These are phyloP conservation scores for Spizellomyces punctatus DNA, from an alignment of 192 early-diverging fungal genomes.

Conservation along the genomic window DNA sequence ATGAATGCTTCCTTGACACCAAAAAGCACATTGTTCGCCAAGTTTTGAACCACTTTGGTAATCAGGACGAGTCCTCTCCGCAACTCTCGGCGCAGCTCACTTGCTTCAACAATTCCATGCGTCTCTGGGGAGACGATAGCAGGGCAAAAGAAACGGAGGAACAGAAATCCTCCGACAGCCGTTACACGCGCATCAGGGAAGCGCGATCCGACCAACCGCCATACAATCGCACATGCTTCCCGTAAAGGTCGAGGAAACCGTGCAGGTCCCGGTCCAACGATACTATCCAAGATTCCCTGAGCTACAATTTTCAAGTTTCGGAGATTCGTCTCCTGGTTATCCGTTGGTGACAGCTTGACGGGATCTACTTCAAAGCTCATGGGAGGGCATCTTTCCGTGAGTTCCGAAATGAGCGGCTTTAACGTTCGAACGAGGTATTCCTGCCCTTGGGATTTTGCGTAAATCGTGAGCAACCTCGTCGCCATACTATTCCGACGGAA, in stretches of 20 bases:
- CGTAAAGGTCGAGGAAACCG: slow-evolving; percentile 74
- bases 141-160: slow-evolving; percentile 94
- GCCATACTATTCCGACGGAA: slow-evolving; percentile 94
- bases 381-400: slow-evolving; percentile 65
- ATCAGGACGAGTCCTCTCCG: slow-evolving; percentile 85
- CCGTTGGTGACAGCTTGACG: slow-evolving; percentile 66
- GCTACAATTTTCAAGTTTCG: slow-evolving; percentile 78
- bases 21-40: slow-evolving; percentile 95
- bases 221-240: slow-evolving; percentile 81
- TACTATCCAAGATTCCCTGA: slow-evolving; percentile 79
- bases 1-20: slow-evolving; percentile 93
- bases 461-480: slow-evolving; percentile 82
- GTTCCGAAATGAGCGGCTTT: slow-evolving; percentile 74
- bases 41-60: slow-evolving; percentile 95
- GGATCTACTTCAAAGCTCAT: slow-evolving; percentile 91
- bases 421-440: slow-evolving; percentile 82
- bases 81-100: slow-evolving; percentile 69
- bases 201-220: slow-evolving; percentile 70
- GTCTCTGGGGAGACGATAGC: slow-evolving; percentile 91
- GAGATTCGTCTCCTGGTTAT: slow-evolving; percentile 72
- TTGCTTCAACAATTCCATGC: slow-evolving; percentile 67
- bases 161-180: slow-evolving; percentile 93
- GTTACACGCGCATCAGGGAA: slow-evolving; percentile 85
- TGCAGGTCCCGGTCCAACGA: slow-evolving; percentile 68
- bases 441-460: slow-evolving; percentile 77